Base-by-base conservation (phyloP, 2,329 filamentous ascomycete species). In the Colletotrichum abscissum region DNA sequence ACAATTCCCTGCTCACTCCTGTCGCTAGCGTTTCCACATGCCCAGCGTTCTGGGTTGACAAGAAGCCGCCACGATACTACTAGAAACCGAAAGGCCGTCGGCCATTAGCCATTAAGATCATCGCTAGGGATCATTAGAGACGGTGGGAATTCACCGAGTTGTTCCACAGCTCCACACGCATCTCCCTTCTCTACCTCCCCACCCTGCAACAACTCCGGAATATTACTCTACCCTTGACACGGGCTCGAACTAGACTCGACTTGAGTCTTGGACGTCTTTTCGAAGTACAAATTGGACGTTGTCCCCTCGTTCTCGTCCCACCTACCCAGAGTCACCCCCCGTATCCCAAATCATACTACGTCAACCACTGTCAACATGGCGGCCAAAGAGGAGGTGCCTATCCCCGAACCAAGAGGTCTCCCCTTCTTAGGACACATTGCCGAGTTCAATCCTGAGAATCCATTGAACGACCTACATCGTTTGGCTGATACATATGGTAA, bases 401-500 rank as follows among this genome's bases (percentile, higher is more conserved):
- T 77, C 24, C 67, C 69, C n/a, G 73, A 89, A 59, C 92, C 92
- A 30, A 86, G 86, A 67, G 91, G 90, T 3, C 83, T 92, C 69
- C 92, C 92, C 1, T 80, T 94, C 30, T 75, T 94, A 28, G 92
- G 93, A 33, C 93, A 94, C 76, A 79, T 92, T 35, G 83, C 84
- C 67, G 91, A 93, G 75, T 87, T 95, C 74, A 88, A 92, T 71
- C 81, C 86, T 0, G 86, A 88, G n/a, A 84, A 88, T 26, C 89
- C 92, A 0, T 79, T 90, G 2, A 82, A 86, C 26, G 90, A 90
- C 28, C 80, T 93, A 24, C 79, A 81, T 6, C 84, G 87, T 12
- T 83, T 94, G 62, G 89, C 90, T 28, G 88, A 93, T 54, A 89
- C 87, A 72, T 93, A 94, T 82, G 92, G 92, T 92, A 78, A 76